phyloP scores from a whole-genome alignment of 1,284 basidiomycete species.

The Naganishia cerealis region DNA sequence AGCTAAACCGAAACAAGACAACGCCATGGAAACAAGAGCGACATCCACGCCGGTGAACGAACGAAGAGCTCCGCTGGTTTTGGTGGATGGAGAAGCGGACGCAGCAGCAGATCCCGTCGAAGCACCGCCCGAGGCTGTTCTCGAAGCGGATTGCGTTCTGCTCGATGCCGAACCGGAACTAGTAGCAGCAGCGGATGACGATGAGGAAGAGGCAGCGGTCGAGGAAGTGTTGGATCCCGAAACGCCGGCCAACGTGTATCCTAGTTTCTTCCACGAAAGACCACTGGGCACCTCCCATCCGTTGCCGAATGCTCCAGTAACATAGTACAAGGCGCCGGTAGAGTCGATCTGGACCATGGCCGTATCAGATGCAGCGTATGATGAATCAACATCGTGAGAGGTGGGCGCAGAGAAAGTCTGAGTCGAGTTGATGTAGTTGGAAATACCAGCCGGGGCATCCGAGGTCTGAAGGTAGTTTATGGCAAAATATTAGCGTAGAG shows the following conservation, averaged over 20 bases:
- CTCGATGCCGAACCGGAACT: slow-evolving; percentile 18
- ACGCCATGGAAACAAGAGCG: slow-evolving; percentile 9
- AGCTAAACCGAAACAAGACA: slow-evolving; percentile 22
- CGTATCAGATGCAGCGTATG: slow-evolving; percentile 69
- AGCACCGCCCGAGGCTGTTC: background rate
- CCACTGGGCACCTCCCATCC: slow-evolving; percentile 48
- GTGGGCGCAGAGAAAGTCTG: slow-evolving; percentile 68
- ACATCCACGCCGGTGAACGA: background rate
- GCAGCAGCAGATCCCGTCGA: slow-evolving; percentile 2
- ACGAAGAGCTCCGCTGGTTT: background rate
- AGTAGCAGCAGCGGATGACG: slow-evolving; percentile 34
- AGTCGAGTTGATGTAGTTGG: slow-evolving; percentile 67
- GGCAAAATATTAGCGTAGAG: background rate
- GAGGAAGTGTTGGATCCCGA: slow-evolving; percentile 32
- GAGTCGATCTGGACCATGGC: slow-evolving; percentile 75
- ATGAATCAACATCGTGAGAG: slow-evolving; percentile 65
- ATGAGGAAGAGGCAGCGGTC: slow-evolving; percentile 22
- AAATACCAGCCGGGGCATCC: slow-evolving; percentile 45
- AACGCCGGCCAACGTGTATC: slow-evolving; percentile 43
- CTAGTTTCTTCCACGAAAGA: slow-evolving; percentile 51
- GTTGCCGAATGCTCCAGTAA: slow-evolving; percentile 62
- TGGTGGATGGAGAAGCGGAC: background rate
- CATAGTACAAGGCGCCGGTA: slow-evolving; percentile 66
- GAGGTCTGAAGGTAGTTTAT: slow-evolving; percentile 32
- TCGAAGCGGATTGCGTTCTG: background rate